phyloP scores from a whole-genome alignment of 805 yeast genomes.

The Tetrapisispora pingtungensis region DNA sequence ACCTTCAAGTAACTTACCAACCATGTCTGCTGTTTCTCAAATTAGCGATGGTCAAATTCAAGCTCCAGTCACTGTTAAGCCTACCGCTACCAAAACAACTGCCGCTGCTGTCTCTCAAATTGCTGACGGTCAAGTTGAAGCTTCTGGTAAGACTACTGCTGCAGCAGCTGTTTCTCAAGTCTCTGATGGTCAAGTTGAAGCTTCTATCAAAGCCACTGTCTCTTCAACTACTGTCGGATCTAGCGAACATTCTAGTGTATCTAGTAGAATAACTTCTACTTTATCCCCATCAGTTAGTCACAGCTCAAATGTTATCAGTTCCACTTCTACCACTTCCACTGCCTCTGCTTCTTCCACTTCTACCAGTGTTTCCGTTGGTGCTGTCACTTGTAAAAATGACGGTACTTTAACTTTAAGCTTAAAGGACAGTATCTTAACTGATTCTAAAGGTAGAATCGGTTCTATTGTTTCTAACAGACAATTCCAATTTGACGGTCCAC shows the following conservation, averaged over 20 bases:
- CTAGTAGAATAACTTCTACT: slow-evolving; percentile 11
- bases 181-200: slow-evolving; percentile 38
- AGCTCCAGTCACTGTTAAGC: slow-evolving; percentile 28
- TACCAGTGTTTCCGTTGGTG: slow-evolving; percentile 9
- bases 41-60: slow-evolving; percentile 50
- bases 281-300: slow-evolving; percentile 30
- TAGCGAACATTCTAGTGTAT: slow-evolving; percentile 14
- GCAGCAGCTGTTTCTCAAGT: slow-evolving; percentile 31
- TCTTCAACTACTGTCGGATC: slow-evolving; percentile 19
- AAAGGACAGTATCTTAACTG: slow-evolving; percentile 39
- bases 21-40: slow-evolving; percentile 31
- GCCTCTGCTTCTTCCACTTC: slow-evolving; percentile 9
- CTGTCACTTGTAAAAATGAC: slow-evolving; percentile 30
- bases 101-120: slow-evolving; percentile 31
- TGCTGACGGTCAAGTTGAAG: slow-evolving; percentile 37
- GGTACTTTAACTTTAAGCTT: slow-evolving; percentile 43
- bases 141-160: slow-evolving; percentile 18
- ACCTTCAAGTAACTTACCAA: slow-evolving; percentile 12
- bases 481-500: slow-evolving; percentile 67
- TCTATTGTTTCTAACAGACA: slow-evolving; percentile 64
- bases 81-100: slow-evolving; percentile 10
- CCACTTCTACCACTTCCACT: slow-evolving; percentile 14
- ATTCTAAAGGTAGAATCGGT: slow-evolving; percentile 50
- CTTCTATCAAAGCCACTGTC: slow-evolving; percentile 17
- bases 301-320: slow-evolving; percentile 38